phyloP scores from a whole-genome alignment of 2,329 filamentous ascomycete species.

The Cadophora malorum region DNA sequence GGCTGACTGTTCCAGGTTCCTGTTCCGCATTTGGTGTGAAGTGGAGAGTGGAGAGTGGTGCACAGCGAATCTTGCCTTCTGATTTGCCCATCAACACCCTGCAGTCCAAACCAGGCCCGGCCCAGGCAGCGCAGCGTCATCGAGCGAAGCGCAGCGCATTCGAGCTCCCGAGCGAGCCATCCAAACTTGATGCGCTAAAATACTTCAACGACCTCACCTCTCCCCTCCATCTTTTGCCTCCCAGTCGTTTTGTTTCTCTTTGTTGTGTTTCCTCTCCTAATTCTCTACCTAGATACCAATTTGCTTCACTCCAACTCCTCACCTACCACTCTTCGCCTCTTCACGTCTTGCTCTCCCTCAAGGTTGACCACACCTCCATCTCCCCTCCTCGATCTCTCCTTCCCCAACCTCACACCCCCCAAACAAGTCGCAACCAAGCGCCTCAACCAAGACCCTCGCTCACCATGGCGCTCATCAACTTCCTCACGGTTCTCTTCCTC shows the following conservation, averaged over 20 bases:
- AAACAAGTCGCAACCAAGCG: constrained; percentile 21
- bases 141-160: not conserved
- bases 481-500: constrained; percentile 23
- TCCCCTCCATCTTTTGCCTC: constrained; percentile 6
- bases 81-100: constrained; percentile 1
- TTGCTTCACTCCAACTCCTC: not conserved
- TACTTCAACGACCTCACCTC: constrained; percentile 7
- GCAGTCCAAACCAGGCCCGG: not conserved
- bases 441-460: not conserved
- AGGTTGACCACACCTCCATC: not conserved
- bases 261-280: not conserved
- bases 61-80: not conserved
- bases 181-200: not conserved
- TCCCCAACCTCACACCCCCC: not conserved
- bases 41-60: not conserved
- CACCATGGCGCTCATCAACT: constrained; percentile 25
- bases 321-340: not conserved
- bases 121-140: not conserved
- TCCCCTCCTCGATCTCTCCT: constrained; percentile 17
- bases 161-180: not conserved
- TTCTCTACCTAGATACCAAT: constrained; percentile 1
- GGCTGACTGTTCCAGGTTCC: not conserved
- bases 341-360: not conserved
- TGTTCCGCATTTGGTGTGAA: not conserved
- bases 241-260: not conserved